Conservation (phyloP, 306 rosid species). For the Sechiopsis laciniata region DNA sequence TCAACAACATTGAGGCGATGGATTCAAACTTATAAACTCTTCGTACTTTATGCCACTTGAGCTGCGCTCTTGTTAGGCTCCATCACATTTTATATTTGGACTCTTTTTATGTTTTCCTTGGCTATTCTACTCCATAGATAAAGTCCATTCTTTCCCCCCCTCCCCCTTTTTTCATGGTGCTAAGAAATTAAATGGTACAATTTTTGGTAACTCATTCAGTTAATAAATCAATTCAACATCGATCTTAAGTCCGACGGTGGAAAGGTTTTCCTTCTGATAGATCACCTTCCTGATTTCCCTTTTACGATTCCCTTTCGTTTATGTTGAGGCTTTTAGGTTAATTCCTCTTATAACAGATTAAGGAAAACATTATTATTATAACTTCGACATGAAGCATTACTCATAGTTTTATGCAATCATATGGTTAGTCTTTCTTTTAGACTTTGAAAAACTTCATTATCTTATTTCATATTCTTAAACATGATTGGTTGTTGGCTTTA, state of each 20-base stretch:
- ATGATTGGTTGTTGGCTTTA: background rate
- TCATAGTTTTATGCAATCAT: background rate
- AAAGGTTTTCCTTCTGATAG: background rate
- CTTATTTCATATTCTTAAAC: background rate
- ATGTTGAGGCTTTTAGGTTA: too few species aligned
- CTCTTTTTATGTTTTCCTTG: background rate
- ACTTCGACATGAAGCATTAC: background rate
- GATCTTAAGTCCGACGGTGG: background rate
- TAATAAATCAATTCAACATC: too few species aligned
- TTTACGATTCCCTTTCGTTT: too few species aligned
- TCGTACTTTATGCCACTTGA: too few species aligned
- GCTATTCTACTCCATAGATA: background rate
- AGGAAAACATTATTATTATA: background rate
- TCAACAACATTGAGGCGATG: too few species aligned
- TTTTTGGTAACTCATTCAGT: background rate
- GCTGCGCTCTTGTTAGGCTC: too few species aligned
- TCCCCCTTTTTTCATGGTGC: background rate
- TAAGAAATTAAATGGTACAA: background rate
- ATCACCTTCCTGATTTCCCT: too few species aligned
- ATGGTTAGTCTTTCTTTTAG: conserved; percentile 11
- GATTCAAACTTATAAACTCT: too few species aligned
- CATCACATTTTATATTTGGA: background rate
- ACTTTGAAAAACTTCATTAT: background rate
- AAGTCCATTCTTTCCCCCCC: background rate
- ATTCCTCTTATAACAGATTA: too few species aligned